These are phyloP conservation scores for Dactylellina drechsleri DNA, from an alignment of 2,329 filamentous ascomycete species.

Conservation along the genomic window DNA sequence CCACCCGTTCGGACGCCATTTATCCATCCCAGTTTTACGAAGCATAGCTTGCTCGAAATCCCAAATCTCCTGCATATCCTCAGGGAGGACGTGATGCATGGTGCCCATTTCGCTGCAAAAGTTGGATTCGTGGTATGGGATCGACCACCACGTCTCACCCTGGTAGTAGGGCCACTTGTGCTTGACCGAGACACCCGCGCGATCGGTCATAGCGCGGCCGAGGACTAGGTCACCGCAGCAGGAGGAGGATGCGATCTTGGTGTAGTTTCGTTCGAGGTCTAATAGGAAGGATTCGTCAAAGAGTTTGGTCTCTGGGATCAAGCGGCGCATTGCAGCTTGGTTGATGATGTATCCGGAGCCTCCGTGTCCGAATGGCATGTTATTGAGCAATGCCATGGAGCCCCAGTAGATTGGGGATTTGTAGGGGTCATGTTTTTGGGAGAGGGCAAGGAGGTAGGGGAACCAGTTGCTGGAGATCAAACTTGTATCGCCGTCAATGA, in stretches of 20 bases:
- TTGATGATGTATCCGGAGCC: conserved; percentile 53
- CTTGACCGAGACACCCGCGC: conserved; percentile 38
- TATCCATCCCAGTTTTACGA: conserved; percentile 35
- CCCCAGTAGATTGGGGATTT: conserved; percentile 45
- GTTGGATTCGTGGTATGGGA: conserved; percentile 51
- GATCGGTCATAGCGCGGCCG: conserved; percentile 44
- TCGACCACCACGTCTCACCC: conserved; percentile 53
- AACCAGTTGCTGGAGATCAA: conserved; percentile 53
- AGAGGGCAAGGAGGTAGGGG: conserved; percentile 47
- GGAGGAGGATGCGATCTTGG: conserved; percentile 35
- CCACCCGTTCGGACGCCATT: conserved; percentile 50
- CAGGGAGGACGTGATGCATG: conserved; percentile 44
- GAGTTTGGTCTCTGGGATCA: conserved; percentile 43
- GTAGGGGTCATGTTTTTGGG: conserved; percentile 38
- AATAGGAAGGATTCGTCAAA: conserved; percentile 44
- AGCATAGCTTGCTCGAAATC: conserved; percentile 51
- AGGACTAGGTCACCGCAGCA: conserved; percentile 52
- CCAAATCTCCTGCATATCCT: conserved; percentile 53
- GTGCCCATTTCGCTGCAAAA: conserved; percentile 48
- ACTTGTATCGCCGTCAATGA: conserved; percentile 53
- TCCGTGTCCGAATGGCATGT: conserved; percentile 47
- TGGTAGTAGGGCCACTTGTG: conserved; percentile 53
- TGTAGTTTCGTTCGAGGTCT: conserved; percentile 52
- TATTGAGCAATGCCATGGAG: conserved; percentile 39
- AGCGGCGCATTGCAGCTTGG: conserved; percentile 41